Evolutionary conservation across 2,329 filamentous ascomycete species (phyloP).

Genomic region (Trichoderma afroharzianum): DNA sequence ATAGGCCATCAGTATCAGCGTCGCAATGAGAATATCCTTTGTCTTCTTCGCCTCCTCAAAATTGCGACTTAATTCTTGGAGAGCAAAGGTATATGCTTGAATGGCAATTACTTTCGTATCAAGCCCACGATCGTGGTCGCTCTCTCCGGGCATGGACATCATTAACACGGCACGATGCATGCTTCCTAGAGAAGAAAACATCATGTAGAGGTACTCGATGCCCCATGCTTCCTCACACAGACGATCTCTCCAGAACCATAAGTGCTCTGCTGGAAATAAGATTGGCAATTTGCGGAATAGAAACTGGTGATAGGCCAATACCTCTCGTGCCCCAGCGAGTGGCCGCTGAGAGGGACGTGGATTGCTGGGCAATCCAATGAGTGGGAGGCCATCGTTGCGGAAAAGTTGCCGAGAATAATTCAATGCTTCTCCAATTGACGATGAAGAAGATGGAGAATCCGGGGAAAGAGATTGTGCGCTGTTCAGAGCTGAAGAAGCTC

Average conservation of each 20-base stretch:
- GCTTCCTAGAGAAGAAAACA: slow-evolving; percentile 4
- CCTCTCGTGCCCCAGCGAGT: not conserved
- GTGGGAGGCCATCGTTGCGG: slow-evolving; percentile 1
- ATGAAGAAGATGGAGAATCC: not conserved
- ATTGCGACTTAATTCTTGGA: not conserved
- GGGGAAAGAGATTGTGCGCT: not conserved
- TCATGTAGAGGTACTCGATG: slow-evolving; percentile 5
- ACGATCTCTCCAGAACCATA: slow-evolving; percentile 10
- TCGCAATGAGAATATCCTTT: not conserved
- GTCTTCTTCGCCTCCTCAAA: slow-evolving; percentile 3
- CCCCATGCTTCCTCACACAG: slow-evolving; percentile 13
- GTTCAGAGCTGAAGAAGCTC: not conserved
- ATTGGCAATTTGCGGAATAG: slow-evolving; percentile 7
- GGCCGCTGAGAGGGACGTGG: not conserved
- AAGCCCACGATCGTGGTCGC: not conserved
- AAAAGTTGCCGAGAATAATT: not conserved
- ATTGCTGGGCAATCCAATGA: slow-evolving; percentile 10
- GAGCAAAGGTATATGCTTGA: not conserved
- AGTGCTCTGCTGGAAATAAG: not conserved
- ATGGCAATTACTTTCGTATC: not conserved
- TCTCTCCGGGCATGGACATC: not conserved
- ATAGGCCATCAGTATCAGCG: slow-evolving; percentile 4
- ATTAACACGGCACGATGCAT: not conserved
- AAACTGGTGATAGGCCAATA: slow-evolving; percentile 12
- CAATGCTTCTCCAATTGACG: not conserved